Percentiles rank a stretch among this genome's conserved stretches.
phyloP scores from a whole-genome alignment of 2,329 filamentous ascomycete species.

The Alternaria sp. region DNA sequence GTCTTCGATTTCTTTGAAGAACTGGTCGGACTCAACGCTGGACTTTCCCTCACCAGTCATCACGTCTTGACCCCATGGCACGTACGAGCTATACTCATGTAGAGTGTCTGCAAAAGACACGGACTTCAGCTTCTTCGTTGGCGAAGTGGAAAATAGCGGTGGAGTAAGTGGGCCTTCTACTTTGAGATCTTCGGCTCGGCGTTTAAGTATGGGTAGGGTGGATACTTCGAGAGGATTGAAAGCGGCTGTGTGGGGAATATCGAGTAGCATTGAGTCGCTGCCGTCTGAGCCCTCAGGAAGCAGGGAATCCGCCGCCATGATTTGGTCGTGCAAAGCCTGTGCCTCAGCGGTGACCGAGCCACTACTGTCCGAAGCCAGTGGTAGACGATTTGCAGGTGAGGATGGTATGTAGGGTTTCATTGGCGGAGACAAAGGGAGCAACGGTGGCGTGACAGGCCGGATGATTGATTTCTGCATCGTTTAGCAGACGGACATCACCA shows the following conservation, averaged over 20 bases:
- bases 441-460: constrained; percentile 55
- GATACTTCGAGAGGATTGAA: constrained; percentile 25
- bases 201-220: constrained; percentile 38
- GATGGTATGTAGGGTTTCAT: constrained; percentile 51
- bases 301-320: constrained; percentile 47
- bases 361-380: constrained; percentile 48
- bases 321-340: constrained; percentile 42
- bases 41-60: constrained; percentile 19
- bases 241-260: constrained; percentile 33
- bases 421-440: constrained; percentile 56
- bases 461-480: constrained; percentile 34
- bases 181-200: constrained; percentile 50
- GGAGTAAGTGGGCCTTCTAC: constrained; percentile 59
- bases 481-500: constrained; percentile 24
- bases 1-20: constrained; percentile 48
- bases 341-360: constrained; percentile 47
- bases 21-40: constrained; percentile 36
- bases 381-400: constrained; percentile 48
- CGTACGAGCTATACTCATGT: constrained; percentile 43
- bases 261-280: constrained; percentile 44
- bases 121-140: constrained; percentile 52
- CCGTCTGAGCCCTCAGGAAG: constrained; percentile 42
- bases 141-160: constrained; percentile 46
- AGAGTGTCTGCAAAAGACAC: constrained; percentile 51
- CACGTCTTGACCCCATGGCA: constrained; percentile 33